Percentiles rank a stretch among this genome's conserved stretches.
Conservation (phyloP, 2,329 filamentous ascomycete genomes). For the Arachnomyces sp. region DNA sequence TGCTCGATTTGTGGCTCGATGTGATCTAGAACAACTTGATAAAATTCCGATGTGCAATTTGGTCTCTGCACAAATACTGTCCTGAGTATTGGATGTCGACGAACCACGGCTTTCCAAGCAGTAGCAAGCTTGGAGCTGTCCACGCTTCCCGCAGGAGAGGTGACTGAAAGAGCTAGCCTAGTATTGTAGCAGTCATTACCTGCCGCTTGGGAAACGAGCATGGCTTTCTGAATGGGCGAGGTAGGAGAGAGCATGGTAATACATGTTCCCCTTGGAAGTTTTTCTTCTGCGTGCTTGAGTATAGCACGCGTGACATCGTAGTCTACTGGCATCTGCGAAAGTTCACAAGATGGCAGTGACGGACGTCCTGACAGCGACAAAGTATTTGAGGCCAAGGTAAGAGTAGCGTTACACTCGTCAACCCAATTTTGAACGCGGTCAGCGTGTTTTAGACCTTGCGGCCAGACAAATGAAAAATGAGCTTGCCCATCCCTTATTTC, state of each 20-base stretch:
- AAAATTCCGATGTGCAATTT: slow-evolving; percentile 27
- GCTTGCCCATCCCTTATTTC: slow-evolving; percentile 6
- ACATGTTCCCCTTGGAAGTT: slow-evolving; percentile 23
- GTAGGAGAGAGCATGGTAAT: slow-evolving; percentile 30
- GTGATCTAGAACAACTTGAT: slow-evolving; percentile 29
- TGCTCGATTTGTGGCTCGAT: background rate
- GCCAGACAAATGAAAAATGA: slow-evolving; percentile 10
- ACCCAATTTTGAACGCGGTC: no score
- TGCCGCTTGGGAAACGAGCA: slow-evolving; percentile 30
- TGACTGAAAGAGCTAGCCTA: slow-evolving; percentile 23
- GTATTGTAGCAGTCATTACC: slow-evolving; percentile 31
- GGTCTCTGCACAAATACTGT: slow-evolving; percentile 29
- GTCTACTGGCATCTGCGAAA: slow-evolving; percentile 8
- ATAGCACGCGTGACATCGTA: slow-evolving; percentile 28
- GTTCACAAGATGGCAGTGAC: slow-evolving; percentile 23
- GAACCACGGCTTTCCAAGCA: slow-evolving; percentile 27
- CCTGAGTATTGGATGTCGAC: slow-evolving; percentile 26
- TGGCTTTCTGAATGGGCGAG: slow-evolving; percentile 31
- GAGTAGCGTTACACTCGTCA: no score
- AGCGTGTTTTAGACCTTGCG: slow-evolving; percentile 9
- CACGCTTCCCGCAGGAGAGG: slow-evolving; percentile 14
- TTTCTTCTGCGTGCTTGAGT: slow-evolving; percentile 17
- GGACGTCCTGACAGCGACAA: no score
- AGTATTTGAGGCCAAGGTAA: no score
- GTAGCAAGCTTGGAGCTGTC: slow-evolving; percentile 21